Base-by-base conservation (phyloP, 2,329 filamentous ascomycete genomes). In the Blastomyces emzantsi region DNA sequence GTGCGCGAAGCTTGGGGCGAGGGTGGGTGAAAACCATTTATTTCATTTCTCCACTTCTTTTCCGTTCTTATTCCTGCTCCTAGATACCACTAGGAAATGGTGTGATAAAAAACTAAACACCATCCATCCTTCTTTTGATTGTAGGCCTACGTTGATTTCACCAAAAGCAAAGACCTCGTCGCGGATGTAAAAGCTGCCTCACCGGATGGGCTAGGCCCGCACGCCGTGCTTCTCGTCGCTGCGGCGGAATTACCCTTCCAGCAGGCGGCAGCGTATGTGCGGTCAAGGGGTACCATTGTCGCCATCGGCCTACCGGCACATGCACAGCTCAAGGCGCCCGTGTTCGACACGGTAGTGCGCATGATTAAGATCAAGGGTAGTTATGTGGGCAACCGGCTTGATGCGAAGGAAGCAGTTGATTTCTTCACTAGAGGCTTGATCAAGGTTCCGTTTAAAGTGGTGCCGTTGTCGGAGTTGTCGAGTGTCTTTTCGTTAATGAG, bases 301-400 rank as follows among this genome's bases (percentile, higher is more conserved):
- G 93, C 90, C 78, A 94, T 97, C 72, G 93, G 92, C 72, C 82
- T 97, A 33, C 93, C 93, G 5, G 88, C 90, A 47, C 83, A 87
- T 67, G 92, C 92, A 1, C 89, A 82, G 77, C 83, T 97, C 67
- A 85, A 84, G 70, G 92, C 92, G 1, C 90, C 91, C 49, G 92
- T 97, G 63, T 96, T 97, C 75, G 87, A 92, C 73, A 90, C 89
- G 8, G 93, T 97, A 66, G 82, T 93, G 73, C 83, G 87, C 78
- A 96, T 96, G 91, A 87, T 97, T 80, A 87, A 78, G 71, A 97
- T 97, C 82, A 90, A 90, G 81, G 92, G 92, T 65, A 91, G 87
- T 70, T 97, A 97, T 74, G 93, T 97, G 69, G 93, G 93, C 64
- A 97, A 96, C 81, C 85, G 93, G 69, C 87, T 89, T 74, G 93